Base-by-base conservation (phyloP, 1,284 basidiomycete species). In the Leucoagaricus sp. region DNA sequence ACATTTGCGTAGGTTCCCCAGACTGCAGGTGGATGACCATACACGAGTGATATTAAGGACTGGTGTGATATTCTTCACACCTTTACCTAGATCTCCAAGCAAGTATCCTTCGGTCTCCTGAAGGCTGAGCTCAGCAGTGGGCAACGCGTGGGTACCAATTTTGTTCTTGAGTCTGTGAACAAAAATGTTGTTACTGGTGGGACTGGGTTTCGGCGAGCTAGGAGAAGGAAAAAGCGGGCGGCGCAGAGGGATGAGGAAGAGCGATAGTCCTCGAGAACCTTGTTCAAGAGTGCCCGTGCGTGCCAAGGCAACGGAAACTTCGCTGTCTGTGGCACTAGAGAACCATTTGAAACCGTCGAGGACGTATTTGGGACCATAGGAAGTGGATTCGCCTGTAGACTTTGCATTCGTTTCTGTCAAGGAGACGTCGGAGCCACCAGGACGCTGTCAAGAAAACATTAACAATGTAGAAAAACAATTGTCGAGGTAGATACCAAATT, bases 331-430 rank as follows among this genome's bases (percentile, higher is more conserved):
- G 1, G 91, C 91, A 53, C 87, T 89, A 10, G 89, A 90, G 73
- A 93, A 93, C 91, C 89, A 90, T 72, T 91, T 91, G 71, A 91
- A 84, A 1, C 90, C 88, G 61, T 89, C 73, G 25, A 91, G 69
- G 19, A 65, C 71, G 66, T 86, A 89, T 42, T 73, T 67, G 2
- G 78, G 72, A n/a, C 86, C 83, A 48, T 83, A 77, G 4, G 63
- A 60, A 55, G 72, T 63, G 6, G 63, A 65, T 44, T 67, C 65
- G 4, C 70, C 67, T 0, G 75, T 68, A 1, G 61, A 69, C 66
- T 49, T 66, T 56, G 89, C 91, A 0, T 74, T 73, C 0, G 89
- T 93, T 69, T 93, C 91, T 2, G 87, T 89, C 52, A 83, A 80
- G 1, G 85, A 86, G 9, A 93, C 83, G 63, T 93, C 91, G 0